These are phyloP conservation scores for Pseudonitzschia multistriata DNA, from an alignment of 108 stramenopile species.

Conservation along the genomic window DNA sequence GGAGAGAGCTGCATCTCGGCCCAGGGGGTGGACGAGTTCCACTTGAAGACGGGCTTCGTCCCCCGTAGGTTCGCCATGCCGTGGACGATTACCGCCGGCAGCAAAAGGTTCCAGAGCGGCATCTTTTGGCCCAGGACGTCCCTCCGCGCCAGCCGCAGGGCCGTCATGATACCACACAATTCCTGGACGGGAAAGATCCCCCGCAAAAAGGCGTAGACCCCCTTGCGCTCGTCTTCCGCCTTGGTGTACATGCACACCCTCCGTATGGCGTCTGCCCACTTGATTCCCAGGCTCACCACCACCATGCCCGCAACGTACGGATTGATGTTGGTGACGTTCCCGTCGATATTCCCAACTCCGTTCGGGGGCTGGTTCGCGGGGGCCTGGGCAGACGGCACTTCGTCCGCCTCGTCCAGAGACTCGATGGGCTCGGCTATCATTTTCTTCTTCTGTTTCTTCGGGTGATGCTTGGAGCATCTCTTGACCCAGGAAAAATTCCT, in stretches of 20 bases:
- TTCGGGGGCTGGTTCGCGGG: neutral
- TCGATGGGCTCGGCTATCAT: conserved; percentile 27
- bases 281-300: conserved; percentile 75
- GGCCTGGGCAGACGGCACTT: neutral
- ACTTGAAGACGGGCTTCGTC: conserved; percentile 93
- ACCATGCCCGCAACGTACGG: conserved; percentile 79
- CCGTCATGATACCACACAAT: conserved; percentile 92
- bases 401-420: neutral
- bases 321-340: conserved; percentile 73
- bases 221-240: conserved; percentile 51
- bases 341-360: conserved; percentile 15
- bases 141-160: conserved; percentile 80
- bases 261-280: conserved; percentile 70
- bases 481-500: conserved; percentile 63
- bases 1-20: conserved; percentile 90
- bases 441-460: conserved; percentile 39
- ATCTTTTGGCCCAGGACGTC: conserved; percentile 79
- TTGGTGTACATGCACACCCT: conserved; percentile 89
- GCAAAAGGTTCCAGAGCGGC: conserved; percentile 68
- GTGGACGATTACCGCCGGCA: conserved; percentile 84
- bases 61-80: conserved; percentile 92
- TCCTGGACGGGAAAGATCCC: conserved; percentile 94
- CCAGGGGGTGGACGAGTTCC: conserved; percentile 92
- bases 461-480: conserved; percentile 38
- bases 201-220: conserved; percentile 79